Evolutionary conservation across 2,329 filamentous ascomycete genomes (phyloP).

Genomic region (Orbilia oligospora): DNA sequence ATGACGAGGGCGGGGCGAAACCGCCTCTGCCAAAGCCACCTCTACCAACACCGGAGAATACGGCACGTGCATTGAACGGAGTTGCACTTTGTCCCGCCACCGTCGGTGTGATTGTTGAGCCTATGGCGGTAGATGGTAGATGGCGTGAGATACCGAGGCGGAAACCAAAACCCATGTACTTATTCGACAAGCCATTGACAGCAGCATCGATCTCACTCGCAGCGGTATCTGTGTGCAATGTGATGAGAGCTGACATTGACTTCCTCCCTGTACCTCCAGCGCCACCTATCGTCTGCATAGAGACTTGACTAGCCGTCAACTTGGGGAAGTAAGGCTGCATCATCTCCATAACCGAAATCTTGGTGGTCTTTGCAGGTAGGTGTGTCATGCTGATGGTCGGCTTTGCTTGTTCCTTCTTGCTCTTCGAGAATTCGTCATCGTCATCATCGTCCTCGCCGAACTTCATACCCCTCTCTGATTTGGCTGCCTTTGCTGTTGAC

Average conservation of each 20-base stretch:
- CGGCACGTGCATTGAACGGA: constrained; percentile 83
- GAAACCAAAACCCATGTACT: constrained; percentile 86
- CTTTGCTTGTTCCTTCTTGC: constrained; percentile 68
- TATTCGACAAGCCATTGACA: constrained; percentile 82
- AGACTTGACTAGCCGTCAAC: constrained; percentile 80
- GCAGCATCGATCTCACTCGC: constrained; percentile 85
- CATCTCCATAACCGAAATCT: constrained; percentile 73
- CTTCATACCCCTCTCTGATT: constrained; percentile 57
- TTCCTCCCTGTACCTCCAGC: constrained; percentile 76
- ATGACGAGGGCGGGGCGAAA: constrained; percentile 84
- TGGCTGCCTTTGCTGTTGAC: constrained; percentile 35
- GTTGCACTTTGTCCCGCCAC: constrained; percentile 69
- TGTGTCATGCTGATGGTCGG: constrained; percentile 76
- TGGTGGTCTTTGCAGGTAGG: constrained; percentile 75
- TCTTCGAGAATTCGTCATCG: constrained; percentile 66
- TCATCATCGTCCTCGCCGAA: constrained; percentile 72
- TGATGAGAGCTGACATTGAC: constrained; percentile 83
- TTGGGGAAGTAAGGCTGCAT: constrained; percentile 71
- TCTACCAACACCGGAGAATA: constrained; percentile 70
- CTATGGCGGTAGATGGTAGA: constrained; percentile 81
- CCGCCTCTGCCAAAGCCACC: constrained; percentile 72
- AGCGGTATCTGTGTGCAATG: constrained; percentile 82
- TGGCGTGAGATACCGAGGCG: constrained; percentile 85
- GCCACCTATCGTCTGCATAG: constrained; percentile 74
- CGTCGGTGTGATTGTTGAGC: constrained; percentile 70